Percentiles rank a stretch among this genome's conserved stretches.
phyloP scores from a whole-genome alignment of 2,329 filamentous ascomycete species.

The Fusarium scirpi region DNA sequence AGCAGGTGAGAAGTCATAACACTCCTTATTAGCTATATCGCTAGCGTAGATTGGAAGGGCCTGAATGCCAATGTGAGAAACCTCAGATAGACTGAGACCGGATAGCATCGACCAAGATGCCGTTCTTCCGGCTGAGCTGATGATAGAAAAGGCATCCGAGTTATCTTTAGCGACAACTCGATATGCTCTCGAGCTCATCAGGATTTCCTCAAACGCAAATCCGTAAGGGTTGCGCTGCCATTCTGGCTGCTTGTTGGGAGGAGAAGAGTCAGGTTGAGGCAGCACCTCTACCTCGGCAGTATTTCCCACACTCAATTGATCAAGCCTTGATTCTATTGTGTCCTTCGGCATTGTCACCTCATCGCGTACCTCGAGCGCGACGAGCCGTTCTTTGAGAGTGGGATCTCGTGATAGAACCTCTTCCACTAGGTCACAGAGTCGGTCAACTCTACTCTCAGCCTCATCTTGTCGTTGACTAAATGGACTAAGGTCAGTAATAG shows the following conservation, averaged over 20 bases:
- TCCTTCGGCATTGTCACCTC: neutral
- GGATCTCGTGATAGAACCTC: neutral
- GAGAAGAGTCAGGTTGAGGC: neutral
- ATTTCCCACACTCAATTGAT: neutral
- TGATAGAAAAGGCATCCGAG: slow-evolving; percentile 14
- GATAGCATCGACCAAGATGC: slow-evolving; percentile 26
- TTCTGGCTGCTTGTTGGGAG: neutral
- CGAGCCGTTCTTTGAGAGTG: slow-evolving; percentile 7
- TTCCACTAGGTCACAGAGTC: slow-evolving; percentile 13
- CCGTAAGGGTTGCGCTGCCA: slow-evolving; percentile 10
- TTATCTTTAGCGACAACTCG: neutral
- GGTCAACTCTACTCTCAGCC: slow-evolving; percentile 18
- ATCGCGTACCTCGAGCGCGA: neutral
- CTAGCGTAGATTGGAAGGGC: slow-evolving; percentile 15
- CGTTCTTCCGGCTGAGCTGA: slow-evolving; percentile 17
- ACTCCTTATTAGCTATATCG: slow-evolving; percentile 16
- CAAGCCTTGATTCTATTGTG: neutral
- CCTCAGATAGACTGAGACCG: slow-evolving; percentile 19
- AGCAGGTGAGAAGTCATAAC: neutral
- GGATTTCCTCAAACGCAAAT: slow-evolving; percentile 12
- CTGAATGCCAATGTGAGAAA: slow-evolving; percentile 21
- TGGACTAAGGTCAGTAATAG: too few species aligned
- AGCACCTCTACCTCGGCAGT: neutral
- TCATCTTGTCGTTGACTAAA: slow-evolving; percentile 10
- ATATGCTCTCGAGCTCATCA: slow-evolving; percentile 19